Conservation (phyloP, 2,329 filamentous ascomycete genomes). For the Anthostomella pinea region DNA sequence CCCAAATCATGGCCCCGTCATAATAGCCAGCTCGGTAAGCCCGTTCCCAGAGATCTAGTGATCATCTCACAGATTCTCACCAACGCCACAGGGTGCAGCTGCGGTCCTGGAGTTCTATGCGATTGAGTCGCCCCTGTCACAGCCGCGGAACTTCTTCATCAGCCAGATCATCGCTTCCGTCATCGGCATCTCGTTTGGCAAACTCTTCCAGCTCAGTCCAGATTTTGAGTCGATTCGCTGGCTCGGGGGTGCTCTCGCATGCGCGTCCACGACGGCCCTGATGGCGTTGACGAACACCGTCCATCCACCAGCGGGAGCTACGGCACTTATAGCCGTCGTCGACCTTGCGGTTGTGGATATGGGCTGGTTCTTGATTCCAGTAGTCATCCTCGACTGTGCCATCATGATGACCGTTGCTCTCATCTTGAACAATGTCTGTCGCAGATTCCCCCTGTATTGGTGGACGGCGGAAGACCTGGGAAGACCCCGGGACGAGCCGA, state of each 20-base stretch:
- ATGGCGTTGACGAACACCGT: slow-evolving; percentile 72
- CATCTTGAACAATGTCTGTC: slow-evolving; percentile 66
- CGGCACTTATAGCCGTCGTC: slow-evolving; percentile 65
- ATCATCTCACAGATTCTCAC: slow-evolving; percentile 1
- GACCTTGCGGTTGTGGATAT: slow-evolving; percentile 51
- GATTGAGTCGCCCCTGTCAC: slow-evolving; percentile 68
- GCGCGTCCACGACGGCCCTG: slow-evolving; percentile 57
- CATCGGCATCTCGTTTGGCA: slow-evolving; percentile 60
- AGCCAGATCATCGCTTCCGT: slow-evolving; percentile 64
- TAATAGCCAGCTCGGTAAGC: slow-evolving; percentile 69
- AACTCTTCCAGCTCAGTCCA: slow-evolving; percentile 57
- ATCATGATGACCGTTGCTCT: slow-evolving; percentile 64
- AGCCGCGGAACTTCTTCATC: slow-evolving; percentile 67
- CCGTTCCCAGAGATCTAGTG: neutral
- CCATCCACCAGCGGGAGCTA: slow-evolving; percentile 73
- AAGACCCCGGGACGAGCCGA: neutral
- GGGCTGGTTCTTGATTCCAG: slow-evolving; percentile 67
- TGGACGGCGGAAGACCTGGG: slow-evolving; percentile 49
- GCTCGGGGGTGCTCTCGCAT: slow-evolving; percentile 63
- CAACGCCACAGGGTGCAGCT: slow-evolving; percentile 58
- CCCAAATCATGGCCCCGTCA: slow-evolving; percentile 50
- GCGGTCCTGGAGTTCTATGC: slow-evolving; percentile 73
- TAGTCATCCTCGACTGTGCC: slow-evolving; percentile 57
- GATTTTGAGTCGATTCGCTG: slow-evolving; percentile 54
- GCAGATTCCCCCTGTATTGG: slow-evolving; percentile 68